Percentiles rank a stretch among this genome's conserved stretches.
Conservation (phyloP, 257 asterid species). For the Cruciata laevipes region DNA sequence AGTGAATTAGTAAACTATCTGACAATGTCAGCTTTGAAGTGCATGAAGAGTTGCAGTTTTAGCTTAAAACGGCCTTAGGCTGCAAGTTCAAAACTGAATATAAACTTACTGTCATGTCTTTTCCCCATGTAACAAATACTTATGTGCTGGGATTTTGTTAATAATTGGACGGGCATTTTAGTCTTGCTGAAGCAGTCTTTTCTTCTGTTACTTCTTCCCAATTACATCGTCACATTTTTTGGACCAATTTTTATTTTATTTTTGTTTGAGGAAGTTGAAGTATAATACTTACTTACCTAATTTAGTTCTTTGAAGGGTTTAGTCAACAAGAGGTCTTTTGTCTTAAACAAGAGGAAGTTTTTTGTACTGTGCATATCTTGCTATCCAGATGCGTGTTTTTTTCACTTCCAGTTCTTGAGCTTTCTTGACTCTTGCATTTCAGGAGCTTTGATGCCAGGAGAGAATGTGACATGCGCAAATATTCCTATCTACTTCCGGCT, state of each 20-base stretch:
- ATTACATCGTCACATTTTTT: background rate
- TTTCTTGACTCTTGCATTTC: slow-evolving; percentile 18
- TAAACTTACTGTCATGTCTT: background rate
- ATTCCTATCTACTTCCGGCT: slow-evolving; percentile 86
- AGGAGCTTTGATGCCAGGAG: slow-evolving; percentile 91
- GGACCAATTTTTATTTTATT: background rate
- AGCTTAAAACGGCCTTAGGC: background rate
- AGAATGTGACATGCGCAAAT: slow-evolving; percentile 78
- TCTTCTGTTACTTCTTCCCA: background rate
- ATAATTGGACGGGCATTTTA: background rate
- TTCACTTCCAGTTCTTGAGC: background rate
- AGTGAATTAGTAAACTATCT: background rate
- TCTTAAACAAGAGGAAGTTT: no score
- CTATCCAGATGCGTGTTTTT: no score
- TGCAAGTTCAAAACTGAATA: background rate
- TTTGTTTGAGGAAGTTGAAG: background rate
- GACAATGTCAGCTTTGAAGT: background rate
- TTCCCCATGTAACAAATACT: background rate
- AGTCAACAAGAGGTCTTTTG: background rate
- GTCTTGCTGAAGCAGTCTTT: background rate
- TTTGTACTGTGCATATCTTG: no score
- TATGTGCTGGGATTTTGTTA: background rate
- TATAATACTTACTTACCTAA: background rate
- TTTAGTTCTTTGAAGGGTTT: background rate
- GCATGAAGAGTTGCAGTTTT: background rate